Evolutionary conservation across 306 rosid species (phyloP), one percentile per base, ranked within the genome.

Genomic region (Casuarina equisetifolia): DNA sequence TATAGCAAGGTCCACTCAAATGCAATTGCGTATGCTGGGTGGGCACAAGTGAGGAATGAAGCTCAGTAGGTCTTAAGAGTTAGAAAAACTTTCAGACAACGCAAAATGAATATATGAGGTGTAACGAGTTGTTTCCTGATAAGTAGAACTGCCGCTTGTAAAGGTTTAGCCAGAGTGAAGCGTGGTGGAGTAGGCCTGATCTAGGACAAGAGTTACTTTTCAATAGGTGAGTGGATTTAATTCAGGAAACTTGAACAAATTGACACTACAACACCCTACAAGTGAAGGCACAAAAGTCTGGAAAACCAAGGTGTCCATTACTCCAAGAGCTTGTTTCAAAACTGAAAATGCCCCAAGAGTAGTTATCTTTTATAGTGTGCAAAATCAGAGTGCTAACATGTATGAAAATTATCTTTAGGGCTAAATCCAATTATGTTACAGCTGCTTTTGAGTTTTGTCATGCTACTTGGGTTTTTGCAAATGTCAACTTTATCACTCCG

Each of bases 21-120:
- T 51, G 74, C 53, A 40, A 52, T n/a, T 40, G n/a, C n/a, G 12
- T n/a, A 12, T 67, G 48, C 12, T 62, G n/a, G 71, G 71, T 43
- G 71, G 36, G 25, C 42, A n/a, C 9, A 50, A 17, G 50, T 67
- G 50, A 67, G 49, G 71, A 17, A 17, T 42, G 25, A 17, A 67
- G 9, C n/a, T 40, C 20, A 67, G 42, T 67, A 67, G 71, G 13
- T n/a, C 13, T 1, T n/a, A 11, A 19, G 11, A 38, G 25, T 58
- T 8, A 20, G 13, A 20, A 54, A 54, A 58, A 58, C 64, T 58
- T 32, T 57, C 64, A 58, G 38, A 8, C 39, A 58, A n/a, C 46
- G 38, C 38, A 12, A 5, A 63, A 63, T 63, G 46, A 63, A 63
- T 16, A 63, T 20, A 15, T 15, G 3, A 63, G 69, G 19, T 63